Conservation (phyloP, 2,329 filamentous ascomycete genomes). For the Penicillium sp. region DNA sequence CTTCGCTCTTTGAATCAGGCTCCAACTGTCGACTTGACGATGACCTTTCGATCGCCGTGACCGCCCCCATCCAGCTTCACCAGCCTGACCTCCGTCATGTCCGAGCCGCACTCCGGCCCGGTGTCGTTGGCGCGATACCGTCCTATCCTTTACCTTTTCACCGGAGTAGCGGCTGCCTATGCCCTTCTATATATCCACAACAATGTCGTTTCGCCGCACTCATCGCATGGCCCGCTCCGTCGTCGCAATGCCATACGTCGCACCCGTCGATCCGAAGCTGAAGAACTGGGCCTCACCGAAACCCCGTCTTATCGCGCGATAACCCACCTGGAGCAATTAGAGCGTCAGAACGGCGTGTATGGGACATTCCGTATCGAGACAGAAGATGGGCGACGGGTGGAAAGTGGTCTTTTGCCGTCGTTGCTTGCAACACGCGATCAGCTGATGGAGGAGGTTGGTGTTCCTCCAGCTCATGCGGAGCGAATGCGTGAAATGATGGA, state of each 20-base stretch:
- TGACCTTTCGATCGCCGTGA: conserved; percentile 15
- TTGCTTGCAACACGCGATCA: conserved; percentile 47
- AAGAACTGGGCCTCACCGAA: conserved; percentile 28
- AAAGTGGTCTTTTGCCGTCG: conserved; percentile 48
- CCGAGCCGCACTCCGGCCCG: conserved; percentile 35
- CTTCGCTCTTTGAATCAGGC: neutral
- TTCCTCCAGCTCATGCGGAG: conserved; percentile 42
- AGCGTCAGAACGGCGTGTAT: conserved; percentile 46
- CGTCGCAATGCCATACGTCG: conserved; percentile 47
- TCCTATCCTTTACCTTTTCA: conserved; percentile 46
- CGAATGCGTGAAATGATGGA: conserved; percentile 51
- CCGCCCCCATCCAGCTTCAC: conserved; percentile 16
- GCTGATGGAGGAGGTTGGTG: conserved; percentile 46
- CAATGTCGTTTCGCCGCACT: conserved; percentile 30
- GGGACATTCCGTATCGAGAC: conserved; percentile 49
- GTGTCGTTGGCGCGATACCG: conserved; percentile 44
- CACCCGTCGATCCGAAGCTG: conserved; percentile 33
- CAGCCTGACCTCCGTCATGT: conserved; percentile 32
- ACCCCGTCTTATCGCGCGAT: conserved; percentile 45
- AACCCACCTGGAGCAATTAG: conserved; percentile 44
- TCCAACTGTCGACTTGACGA: conserved; percentile 17
- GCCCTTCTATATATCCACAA: conserved; percentile 47
- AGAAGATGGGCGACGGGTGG: conserved; percentile 45
- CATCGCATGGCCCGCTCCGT: conserved; percentile 36
- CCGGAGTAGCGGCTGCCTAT: conserved; percentile 47